These are phyloP conservation scores for Cyberlindnera maritima DNA, from an alignment of 805 yeast species.

Conservation along the genomic window DNA sequence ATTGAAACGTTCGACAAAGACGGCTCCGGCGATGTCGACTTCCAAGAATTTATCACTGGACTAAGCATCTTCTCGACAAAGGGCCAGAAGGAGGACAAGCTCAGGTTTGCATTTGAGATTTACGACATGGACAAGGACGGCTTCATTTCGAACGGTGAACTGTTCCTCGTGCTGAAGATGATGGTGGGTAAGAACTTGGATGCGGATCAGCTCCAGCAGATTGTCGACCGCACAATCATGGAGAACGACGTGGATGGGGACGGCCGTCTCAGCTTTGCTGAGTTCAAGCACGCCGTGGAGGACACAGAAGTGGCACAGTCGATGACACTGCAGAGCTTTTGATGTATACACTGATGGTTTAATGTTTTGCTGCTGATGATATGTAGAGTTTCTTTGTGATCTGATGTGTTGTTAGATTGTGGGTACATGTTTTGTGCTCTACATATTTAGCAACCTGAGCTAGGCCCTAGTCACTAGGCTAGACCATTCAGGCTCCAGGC, in stretches of 20 bases:
- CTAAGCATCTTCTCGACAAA: conserved; percentile 85
- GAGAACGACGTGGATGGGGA: conserved; percentile 90
- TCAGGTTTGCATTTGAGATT: conserved; percentile 85
- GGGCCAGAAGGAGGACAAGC: conserved; percentile 76
- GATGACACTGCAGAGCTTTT: conserved; percentile 42
- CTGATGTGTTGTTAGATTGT: too few relatives aligned
- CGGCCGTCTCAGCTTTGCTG: conserved; percentile 80
- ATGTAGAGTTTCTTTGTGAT: too few relatives aligned
- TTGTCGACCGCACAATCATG: conserved; percentile 94
- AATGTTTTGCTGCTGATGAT: neutral
- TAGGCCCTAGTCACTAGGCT: too few relatives aligned
- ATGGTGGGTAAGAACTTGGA: conserved; percentile 94
- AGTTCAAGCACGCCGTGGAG: conserved; percentile 67
- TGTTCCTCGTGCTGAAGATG: conserved; percentile 86
- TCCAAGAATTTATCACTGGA: conserved; percentile 89
- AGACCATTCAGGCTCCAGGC: too few relatives aligned
- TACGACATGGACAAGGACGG: conserved; percentile 97
- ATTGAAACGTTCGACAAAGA: conserved; percentile 95
- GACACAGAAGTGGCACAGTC: conserved; percentile 57
- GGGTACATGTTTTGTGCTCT: too few relatives aligned
- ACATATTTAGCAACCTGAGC: too few relatives aligned
- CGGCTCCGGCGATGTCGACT: conserved; percentile 90
- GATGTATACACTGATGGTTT: neutral
- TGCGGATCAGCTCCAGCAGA: conserved; percentile 87
- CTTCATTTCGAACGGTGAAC: conserved; percentile 89